Base-by-base conservation (phyloP, 208 protist genomes). In the Crithidia thermophila region DNA sequence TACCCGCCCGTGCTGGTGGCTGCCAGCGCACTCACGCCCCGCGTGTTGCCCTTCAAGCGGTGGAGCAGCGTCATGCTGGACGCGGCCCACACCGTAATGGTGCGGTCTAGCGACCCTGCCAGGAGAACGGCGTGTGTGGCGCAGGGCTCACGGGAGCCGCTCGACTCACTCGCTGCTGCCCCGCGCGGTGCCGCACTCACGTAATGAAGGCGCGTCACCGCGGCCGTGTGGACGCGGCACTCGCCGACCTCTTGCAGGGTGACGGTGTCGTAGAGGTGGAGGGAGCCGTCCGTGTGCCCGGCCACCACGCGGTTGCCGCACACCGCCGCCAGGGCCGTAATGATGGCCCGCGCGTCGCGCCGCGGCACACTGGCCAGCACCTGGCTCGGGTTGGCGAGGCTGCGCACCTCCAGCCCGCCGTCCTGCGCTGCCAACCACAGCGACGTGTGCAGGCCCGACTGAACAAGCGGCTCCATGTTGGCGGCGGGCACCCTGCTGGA, bases 401-500 rank as follows among this genome's bases (percentile, higher is more conserved):
- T 69, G 49, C 85, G 85, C 37, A 94, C 74, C 65, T 94, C 88
- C 37, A 94, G 73, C 28, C 73, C 69, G 21, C 88, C 88, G 33
- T 88, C 81, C 57, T 75, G 77, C 1, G 55, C 47, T 30, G 75
- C 85, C 27, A 83, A 25, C 88, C 88, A 94, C 33, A 91, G 58
- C 5, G 81, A 74, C 16, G 75, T 73, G 69, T 84, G 74, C 13
- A 84, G 55, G 31, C 79, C 83, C 7, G 56, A 69, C 5, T 47
- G 25, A 9, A 62, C 55, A 36, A 84, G 72, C 21, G 43, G 31
- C 5, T 33, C 50, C 68, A 87, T 67, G 67, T 78, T 79, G 36
- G 77, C 70, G 52, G 65, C 36, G 25, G 50, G 46, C 40, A 58
- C 37, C 18, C 47, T 49, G 33, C 21, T 42, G 14, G 3, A n/a